These are phyloP conservation scores for Aspergillus sp. DNA, from an alignment of 2,329 filamentous ascomycete genomes.

Conservation along the genomic window DNA sequence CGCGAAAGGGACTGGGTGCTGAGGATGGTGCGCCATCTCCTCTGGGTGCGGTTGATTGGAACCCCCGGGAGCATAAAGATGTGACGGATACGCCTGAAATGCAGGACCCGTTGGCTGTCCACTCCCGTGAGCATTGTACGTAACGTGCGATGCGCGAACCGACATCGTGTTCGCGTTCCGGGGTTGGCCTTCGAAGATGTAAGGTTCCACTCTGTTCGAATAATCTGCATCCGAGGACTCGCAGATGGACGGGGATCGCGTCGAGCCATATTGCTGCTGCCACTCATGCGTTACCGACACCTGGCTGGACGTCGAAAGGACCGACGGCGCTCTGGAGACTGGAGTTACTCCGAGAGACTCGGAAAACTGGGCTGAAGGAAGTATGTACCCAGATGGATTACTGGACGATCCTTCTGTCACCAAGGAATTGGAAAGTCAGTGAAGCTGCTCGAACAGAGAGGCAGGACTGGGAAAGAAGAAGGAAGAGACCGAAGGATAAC, in stretches of 20 bases:
- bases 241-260: constrained; percentile 27
- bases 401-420: constrained; percentile 17
- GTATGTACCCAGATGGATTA: constrained; percentile 18
- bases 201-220: constrained; percentile 24
- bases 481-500: neutral
- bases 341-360: constrained; percentile 18
- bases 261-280: constrained; percentile 27
- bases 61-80: constrained; percentile 15
- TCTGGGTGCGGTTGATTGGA: constrained; percentile 15
- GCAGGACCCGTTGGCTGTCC: constrained; percentile 18
- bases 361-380: constrained; percentile 25
- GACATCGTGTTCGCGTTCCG: constrained; percentile 17
- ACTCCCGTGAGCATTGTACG: constrained; percentile 17
- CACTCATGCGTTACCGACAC: constrained; percentile 29
- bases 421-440: neutral
- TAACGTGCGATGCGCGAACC: constrained; percentile 19
- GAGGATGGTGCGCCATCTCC: constrained; percentile 10
- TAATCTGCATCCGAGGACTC: constrained; percentile 30
- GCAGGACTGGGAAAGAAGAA: neutral
- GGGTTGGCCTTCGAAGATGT: constrained; percentile 17
- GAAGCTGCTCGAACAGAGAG: constrained; percentile 14
- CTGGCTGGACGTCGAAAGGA: constrained; percentile 25
- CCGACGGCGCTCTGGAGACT: constrained; percentile 23
- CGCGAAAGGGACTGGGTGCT: constrained; percentile 17
- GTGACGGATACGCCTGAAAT: constrained; percentile 19